Conservation (phyloP, 2,329 filamentous ascomycete species). For the Cercospora sesami region DNA sequence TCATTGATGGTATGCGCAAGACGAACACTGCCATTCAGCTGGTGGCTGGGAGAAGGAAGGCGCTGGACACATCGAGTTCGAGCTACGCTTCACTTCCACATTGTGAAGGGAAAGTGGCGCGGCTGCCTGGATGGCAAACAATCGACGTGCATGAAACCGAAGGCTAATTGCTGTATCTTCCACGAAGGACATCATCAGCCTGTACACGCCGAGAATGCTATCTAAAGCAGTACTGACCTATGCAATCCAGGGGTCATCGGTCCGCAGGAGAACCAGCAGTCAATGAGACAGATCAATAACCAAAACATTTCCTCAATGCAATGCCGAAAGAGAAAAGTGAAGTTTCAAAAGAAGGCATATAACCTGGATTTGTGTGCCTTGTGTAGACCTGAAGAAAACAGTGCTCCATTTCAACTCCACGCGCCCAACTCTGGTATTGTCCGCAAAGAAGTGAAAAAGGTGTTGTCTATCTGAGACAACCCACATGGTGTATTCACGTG, state of each 20-base stretch:
- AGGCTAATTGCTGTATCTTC: background rate
- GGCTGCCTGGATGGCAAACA: background rate
- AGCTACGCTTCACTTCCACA: background rate
- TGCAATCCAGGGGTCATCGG: background rate
- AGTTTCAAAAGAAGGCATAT: background rate
- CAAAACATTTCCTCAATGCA: background rate
- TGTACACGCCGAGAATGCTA: background rate
- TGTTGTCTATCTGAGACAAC: constrained; percentile 22
- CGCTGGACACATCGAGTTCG: background rate
- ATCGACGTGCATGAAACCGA: background rate
- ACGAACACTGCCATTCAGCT: background rate
- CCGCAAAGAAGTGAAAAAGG: constrained; percentile 14
- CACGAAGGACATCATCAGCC: background rate
- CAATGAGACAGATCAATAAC: background rate
- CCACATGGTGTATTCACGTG: constrained; percentile 9
- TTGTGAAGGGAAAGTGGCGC: background rate
- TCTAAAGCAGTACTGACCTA: background rate
- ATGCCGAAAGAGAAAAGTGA: background rate
- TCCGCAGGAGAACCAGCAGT: background rate
- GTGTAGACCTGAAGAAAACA: constrained; percentile 24
- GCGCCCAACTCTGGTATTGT: constrained; percentile 26
- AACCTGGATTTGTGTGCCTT: constrained; percentile 25
- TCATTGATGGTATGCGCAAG: background rate
- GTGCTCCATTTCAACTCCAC: constrained; percentile 24
- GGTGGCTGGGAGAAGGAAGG: background rate